Conservation (phyloP, 176 grass and related monocot species). For the Eleusine coracana region DNA sequence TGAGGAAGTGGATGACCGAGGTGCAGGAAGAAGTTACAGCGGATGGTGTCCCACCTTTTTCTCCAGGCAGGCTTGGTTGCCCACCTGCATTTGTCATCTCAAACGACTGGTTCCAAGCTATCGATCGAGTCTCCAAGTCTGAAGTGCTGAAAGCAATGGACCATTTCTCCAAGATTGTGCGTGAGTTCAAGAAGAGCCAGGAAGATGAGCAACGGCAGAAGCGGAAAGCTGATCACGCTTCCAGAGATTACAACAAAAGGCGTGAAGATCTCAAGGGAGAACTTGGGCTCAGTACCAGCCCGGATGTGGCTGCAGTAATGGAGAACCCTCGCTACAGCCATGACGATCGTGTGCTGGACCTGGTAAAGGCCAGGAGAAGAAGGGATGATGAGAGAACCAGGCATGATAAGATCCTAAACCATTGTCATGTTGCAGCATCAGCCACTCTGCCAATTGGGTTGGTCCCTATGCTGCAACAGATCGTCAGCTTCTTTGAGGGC, state of each 20-base stretch:
- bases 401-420: conserved; percentile 52
- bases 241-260: conserved; percentile 47
- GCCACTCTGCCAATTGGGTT: conserved; percentile 61
- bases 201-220: conserved; percentile 61
- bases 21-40: conserved; percentile 52
- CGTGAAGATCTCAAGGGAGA: conserved; percentile 37
- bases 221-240: conserved; percentile 47
- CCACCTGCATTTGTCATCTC: conserved; percentile 59
- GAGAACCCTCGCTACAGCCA: conserved; percentile 20
- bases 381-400: conserved; percentile 57
- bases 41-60: conserved; percentile 80
- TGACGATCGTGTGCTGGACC: conserved; percentile 36
- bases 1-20: conserved; percentile 76
- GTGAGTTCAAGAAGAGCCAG: conserved; percentile 52
- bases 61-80: conserved; percentile 63
- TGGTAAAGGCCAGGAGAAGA: conserved; percentile 49
- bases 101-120: conserved; percentile 84
- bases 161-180: conserved; percentile 48
- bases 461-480: conserved; percentile 61
- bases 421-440: conserved; percentile 52
- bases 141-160: conserved; percentile 55
- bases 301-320: conserved; percentile 34
- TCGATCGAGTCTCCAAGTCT: conserved; percentile 55
- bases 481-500: conserved; percentile 50
- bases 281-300: conserved; percentile 24